phyloP scores from a whole-genome alignment of 164 flowering plant species.

The Macadamia integrifolia region DNA sequence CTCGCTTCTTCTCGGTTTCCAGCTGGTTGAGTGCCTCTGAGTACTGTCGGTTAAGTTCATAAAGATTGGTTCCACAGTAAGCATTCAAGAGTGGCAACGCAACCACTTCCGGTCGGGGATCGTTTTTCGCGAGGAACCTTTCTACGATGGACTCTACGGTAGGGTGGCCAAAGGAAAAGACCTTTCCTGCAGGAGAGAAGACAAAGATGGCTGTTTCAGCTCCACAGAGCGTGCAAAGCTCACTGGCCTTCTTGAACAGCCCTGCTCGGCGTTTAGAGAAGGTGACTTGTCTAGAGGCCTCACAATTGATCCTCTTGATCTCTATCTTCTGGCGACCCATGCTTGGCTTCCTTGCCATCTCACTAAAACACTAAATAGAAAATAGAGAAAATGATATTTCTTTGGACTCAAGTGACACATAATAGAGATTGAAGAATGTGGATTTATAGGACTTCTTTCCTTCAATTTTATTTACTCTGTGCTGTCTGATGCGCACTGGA shows the following conservation, averaged over 20 bases:
- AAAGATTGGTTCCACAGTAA: not conserved
- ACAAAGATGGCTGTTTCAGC: not conserved
- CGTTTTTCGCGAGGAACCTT: not conserved
- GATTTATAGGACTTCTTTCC: not conserved
- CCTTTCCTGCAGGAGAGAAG: not conserved
- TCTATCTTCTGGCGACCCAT: not conserved
- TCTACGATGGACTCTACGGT: not conserved
- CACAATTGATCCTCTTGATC: not conserved
- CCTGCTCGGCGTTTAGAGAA: not conserved
- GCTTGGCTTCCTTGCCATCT: not conserved
- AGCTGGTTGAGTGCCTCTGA: not conserved
- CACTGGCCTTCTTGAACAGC: not conserved
- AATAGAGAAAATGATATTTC: not conserved
- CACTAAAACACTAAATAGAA: not conserved
- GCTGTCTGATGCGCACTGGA: not conserved
- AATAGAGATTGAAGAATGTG: not conserved
- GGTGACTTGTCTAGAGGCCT: not conserved
- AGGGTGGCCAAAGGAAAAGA: not conserved
- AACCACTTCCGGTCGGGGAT: not conserved
- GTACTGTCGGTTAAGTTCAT: not conserved
- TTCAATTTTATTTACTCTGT: not conserved
- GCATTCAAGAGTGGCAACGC: not conserved
- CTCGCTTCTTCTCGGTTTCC: not conserved
- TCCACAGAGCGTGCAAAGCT: not conserved
- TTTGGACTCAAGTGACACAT: not conserved